These are phyloP conservation scores for Neoarthrinium moseri DNA, from an alignment of 2,329 filamentous ascomycete genomes.

Conservation along the genomic window DNA sequence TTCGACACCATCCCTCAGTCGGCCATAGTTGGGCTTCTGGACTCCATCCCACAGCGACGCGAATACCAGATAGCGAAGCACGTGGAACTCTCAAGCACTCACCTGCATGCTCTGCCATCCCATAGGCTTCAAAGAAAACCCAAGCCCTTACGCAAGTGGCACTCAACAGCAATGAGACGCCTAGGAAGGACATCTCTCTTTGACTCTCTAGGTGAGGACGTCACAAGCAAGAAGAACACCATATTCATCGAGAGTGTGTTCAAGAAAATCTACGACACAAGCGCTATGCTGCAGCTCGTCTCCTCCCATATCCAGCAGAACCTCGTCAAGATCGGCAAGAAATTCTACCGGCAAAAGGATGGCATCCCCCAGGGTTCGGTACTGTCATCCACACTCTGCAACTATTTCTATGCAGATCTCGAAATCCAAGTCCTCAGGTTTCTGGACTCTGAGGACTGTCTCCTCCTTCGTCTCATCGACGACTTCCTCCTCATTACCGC, in stretches of 20 bases:
- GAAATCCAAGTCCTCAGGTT: constrained; percentile 71
- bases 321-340: constrained; percentile 84
- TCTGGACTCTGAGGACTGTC: constrained; percentile 52
- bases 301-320: constrained; percentile 81
- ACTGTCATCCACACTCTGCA: constrained; percentile 83
- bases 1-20: constrained; percentile 94
- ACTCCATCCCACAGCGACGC: constrained; percentile 51
- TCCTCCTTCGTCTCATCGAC: constrained; percentile 83
- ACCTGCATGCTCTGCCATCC: constrained; percentile 18
- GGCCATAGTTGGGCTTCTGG: constrained; percentile 66
- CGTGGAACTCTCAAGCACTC: constrained; percentile 54
- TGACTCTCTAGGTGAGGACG: constrained; percentile 38
- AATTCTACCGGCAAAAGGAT: constrained; percentile 79
- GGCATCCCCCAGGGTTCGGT: constrained; percentile 95
- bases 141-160: constrained; percentile 49
- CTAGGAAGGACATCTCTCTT: constrained; percentile 43
- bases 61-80: constrained; percentile 74
- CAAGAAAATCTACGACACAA: constrained; percentile 54
- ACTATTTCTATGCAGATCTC: constrained; percentile 91
- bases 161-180: constrained; percentile 46
- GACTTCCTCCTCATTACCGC: constrained; percentile 90
- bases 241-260: constrained; percentile 74
- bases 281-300: constrained; percentile 67
- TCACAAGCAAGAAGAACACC: constrained; percentile 59
- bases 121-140: not conserved